These are phyloP conservation scores for Phialophora tarda DNA, from an alignment of 2,329 filamentous ascomycete species.

Conservation along the genomic window DNA sequence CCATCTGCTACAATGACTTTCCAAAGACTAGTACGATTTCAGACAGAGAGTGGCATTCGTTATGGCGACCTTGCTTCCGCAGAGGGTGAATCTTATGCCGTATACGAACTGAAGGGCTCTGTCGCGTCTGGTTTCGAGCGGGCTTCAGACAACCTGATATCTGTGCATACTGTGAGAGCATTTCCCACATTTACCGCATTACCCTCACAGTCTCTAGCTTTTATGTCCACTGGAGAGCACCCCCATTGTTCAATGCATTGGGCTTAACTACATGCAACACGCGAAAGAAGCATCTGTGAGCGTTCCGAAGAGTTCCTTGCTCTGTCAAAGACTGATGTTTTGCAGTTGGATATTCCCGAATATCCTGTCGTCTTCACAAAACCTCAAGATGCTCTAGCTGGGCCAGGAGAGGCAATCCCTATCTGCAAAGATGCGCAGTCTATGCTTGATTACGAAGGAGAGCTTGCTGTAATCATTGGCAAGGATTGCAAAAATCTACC, in stretches of 20 bases:
- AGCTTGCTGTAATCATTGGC: conserved; percentile 47
- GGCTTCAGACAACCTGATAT: neutral
- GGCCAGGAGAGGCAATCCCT: conserved; percentile 41
- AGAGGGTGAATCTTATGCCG: too few species aligned
- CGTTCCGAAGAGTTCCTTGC: too few species aligned
- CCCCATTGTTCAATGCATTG: conserved; percentile 11
- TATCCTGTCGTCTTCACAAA: conserved; percentile 50
- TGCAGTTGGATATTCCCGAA: neutral
- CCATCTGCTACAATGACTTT: too few species aligned
- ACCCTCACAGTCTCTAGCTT: neutral
- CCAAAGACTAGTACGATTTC: too few species aligned
- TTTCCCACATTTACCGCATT: neutral
- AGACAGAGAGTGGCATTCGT: too few species aligned
- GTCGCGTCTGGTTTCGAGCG: too few species aligned
- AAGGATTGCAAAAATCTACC: conserved; percentile 48
- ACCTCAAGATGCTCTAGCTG: conserved; percentile 43
- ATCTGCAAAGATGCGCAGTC: conserved; percentile 49
- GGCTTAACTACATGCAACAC: conserved; percentile 16
- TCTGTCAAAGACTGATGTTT: too few species aligned
- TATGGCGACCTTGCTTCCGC: too few species aligned
- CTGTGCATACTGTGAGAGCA: neutral
- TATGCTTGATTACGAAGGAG: conserved; percentile 51
- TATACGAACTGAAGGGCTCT: too few species aligned
- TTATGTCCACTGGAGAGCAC: conserved; percentile 3
- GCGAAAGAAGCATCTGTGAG: conserved; percentile 2